Conservation (phyloP, 306 rosid genomes). For the Parietaria judaica region DNA sequence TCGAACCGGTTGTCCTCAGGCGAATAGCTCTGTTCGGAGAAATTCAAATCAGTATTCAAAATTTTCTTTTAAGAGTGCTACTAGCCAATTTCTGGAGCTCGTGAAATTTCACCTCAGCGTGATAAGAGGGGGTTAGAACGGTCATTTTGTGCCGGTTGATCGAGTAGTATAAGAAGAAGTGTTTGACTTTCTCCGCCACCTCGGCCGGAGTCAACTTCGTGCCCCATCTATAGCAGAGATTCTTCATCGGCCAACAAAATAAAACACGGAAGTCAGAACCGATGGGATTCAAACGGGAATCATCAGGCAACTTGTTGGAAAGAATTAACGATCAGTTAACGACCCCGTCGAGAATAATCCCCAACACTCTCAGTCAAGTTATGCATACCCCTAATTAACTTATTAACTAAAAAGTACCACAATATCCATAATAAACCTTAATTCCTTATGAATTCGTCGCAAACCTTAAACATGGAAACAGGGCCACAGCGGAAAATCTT, state of each 20-base stretch:
- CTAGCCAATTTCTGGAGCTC: not conserved
- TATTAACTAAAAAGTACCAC: too few relatives aligned
- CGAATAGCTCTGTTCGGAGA: slow-evolving; percentile 69
- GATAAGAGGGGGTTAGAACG: slow-evolving; percentile 82
- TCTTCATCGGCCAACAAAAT: slow-evolving; percentile 32
- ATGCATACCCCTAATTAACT: too few relatives aligned
- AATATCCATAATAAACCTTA: too few relatives aligned
- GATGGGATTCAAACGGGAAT: not conserved
- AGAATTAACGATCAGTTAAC: too few relatives aligned
- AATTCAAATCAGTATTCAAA: not conserved
- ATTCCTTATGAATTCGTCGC: not conserved
- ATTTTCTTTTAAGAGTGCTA: not conserved
- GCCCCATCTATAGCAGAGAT: slow-evolving; percentile 87
- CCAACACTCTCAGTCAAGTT: too few relatives aligned
- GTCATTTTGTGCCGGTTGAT: slow-evolving; percentile 94
- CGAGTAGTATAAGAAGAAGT: slow-evolving; percentile 92
- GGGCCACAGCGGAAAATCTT: slow-evolving; percentile 90
- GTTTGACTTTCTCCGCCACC: slow-evolving; percentile 91
- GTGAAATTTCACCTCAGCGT: slow-evolving; percentile 58
- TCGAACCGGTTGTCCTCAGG: slow-evolving; percentile 91
- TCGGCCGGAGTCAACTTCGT: slow-evolving; percentile 65
- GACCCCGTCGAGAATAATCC: too few relatives aligned
- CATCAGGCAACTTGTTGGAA: too few relatives aligned
- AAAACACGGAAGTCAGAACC: slow-evolving; percentile 6
- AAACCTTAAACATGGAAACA: slow-evolving; percentile 89